These are phyloP conservation scores for Rhododendron williamsianum DNA, from an alignment of 148 eudicot genomes.

Conservation along the genomic window DNA sequence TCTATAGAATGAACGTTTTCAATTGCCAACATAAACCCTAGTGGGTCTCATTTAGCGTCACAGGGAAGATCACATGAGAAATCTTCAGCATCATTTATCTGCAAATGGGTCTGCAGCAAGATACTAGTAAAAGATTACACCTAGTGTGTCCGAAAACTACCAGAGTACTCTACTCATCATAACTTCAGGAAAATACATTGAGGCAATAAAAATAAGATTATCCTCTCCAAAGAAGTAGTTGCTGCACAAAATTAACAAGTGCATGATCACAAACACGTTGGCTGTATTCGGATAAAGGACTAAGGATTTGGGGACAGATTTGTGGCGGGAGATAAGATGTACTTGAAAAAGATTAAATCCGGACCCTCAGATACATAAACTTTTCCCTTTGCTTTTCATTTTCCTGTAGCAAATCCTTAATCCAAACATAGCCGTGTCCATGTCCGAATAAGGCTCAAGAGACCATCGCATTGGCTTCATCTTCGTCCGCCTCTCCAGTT, in stretches of 20 bases:
- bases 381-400: not conserved
- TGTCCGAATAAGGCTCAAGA: slow-evolving; percentile 15
- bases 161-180: not conserved
- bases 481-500: slow-evolving; percentile 39
- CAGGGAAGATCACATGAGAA: not conserved
- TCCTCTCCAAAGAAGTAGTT: not conserved
- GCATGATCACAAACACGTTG: not conserved
- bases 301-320: not conserved
- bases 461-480: slow-evolving; percentile 42
- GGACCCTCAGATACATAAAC: not conserved
- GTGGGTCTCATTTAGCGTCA: not conserved
- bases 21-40: not conserved
- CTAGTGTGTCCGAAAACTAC: not conserved
- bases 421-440: not conserved
- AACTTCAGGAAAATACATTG: not conserved
- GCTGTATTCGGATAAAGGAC: not conserved
- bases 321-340: not conserved
- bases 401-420: not conserved
- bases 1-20: not conserved
- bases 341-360: not conserved
- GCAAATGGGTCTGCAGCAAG: not conserved
- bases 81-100: not conserved
- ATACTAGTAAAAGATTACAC: not conserved
- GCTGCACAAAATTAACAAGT: slow-evolving; percentile 7
- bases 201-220: not conserved